phyloP scores from a whole-genome alignment of 352 stramenopile genomes.

The Phytopythium boreale region DNA sequence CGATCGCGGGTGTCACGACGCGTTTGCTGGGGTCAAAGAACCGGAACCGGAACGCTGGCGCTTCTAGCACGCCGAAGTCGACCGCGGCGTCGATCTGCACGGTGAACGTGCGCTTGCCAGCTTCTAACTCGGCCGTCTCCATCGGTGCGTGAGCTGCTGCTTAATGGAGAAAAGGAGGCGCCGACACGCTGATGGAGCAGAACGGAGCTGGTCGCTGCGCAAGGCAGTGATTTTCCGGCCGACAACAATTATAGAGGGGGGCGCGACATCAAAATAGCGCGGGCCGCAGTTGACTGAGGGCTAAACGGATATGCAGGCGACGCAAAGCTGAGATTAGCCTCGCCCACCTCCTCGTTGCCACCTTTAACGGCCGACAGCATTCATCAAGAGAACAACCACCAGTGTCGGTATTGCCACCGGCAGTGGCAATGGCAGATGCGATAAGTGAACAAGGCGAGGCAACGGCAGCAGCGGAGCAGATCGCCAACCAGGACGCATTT shows the following conservation, averaged over 20 bases:
- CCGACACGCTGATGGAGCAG: background rate
- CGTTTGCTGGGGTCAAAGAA: slow-evolving; percentile 67
- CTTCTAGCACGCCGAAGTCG: slow-evolving; percentile 33
- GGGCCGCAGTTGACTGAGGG: background rate
- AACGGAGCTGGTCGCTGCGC: background rate
- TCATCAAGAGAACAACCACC: background rate
- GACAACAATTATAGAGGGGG: slow-evolving; percentile 1
- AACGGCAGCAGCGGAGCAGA: background rate
- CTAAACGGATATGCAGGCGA: no score
- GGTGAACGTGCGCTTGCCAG: slow-evolving; percentile 54
- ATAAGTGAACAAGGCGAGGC: background rate
- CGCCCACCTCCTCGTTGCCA: background rate
- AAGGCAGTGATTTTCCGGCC: background rate
- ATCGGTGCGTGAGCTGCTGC: background rate
- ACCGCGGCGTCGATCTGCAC: slow-evolving; percentile 57
- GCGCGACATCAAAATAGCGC: background rate
- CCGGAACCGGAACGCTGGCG: slow-evolving; percentile 61
- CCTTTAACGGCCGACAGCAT: background rate
- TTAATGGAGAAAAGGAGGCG: background rate
- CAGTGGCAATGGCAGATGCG: background rate
- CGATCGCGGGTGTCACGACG: slow-evolving; percentile 34
- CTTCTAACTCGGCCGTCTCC: slow-evolving; percentile 1
- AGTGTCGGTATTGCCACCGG: background rate
- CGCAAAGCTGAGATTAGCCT: background rate
- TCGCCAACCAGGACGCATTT: background rate